Base-by-base conservation (phyloP, 805 yeast species). In the Candida oleophila region DNA sequence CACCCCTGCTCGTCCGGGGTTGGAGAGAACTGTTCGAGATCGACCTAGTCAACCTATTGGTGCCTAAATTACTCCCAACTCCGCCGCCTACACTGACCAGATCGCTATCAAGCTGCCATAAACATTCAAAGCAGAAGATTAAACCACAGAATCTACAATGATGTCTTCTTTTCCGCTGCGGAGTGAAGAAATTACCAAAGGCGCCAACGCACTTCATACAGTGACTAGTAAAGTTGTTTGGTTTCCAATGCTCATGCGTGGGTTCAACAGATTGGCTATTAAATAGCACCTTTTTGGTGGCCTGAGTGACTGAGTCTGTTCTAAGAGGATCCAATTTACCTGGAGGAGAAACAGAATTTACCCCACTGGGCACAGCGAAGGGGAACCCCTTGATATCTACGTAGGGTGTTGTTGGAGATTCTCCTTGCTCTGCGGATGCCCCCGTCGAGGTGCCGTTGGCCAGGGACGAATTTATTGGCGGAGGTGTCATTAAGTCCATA, bases 121-220 rank as follows among this genome's bases (percentile, higher is more conserved):
- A 50, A 46, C 72, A 67, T 28, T 52, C 54, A 14, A 53, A 60
- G 51, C 82, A 77, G 43, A 69, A 74, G 9, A 76, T 71, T 28
- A 64, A 64, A 2, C 82, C 82, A 57, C 82, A 77, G 49, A 71
- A 77, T 15, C 82, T 52, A 52, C 82, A 77, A 54, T 77, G 82
- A 55, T 77, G 82, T 44, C 74, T 65, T 33, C 67, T 48, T 38
- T 49, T 57, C 15, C 70, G 53, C 35, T 46, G 54, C 18, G 66
- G 66, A 39, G 50, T 54, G 50, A 66, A 63, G 33, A 61, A 59
- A 38, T 53, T 55, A 35, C 67, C 62, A 49, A 71, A 70, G 8
- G 55, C 54, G 30, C 60, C 61, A 48, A 70, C 68, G 49, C 77
- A 71, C 47, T 63, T 64, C 69, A 67, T 61, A 59, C 84, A 80